Percentiles rank a stretch among this genome's conserved stretches.
Evolutionary conservation across 306 rosid genomes (phyloP).

Genomic region (Corylus heterophylla): DNA sequence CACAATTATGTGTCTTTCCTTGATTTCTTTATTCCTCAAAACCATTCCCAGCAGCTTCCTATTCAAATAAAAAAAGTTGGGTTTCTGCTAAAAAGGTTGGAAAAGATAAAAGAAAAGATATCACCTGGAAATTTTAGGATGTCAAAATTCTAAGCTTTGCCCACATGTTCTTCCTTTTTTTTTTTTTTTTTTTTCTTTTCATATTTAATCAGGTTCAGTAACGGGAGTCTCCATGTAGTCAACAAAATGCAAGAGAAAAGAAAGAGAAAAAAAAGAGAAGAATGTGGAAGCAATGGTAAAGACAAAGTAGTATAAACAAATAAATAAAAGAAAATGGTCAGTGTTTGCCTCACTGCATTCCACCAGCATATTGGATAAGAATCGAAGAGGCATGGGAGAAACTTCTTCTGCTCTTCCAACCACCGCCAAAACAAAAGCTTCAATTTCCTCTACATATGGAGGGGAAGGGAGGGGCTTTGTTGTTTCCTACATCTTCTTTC

Average conservation of each 20-base stretch:
- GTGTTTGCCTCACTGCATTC: slow-evolving; percentile 34
- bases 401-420: slow-evolving; percentile 55
- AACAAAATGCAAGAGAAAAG: background rate
- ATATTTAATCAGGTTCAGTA: slow-evolving; percentile 28
- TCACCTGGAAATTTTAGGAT: slow-evolving; percentile 54
- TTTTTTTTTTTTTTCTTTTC: background rate
- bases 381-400: slow-evolving; percentile 50
- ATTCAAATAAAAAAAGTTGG: slow-evolving; percentile 31
- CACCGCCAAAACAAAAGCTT: slow-evolving; percentile 58
- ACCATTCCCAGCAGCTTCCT: slow-evolving; percentile 42
- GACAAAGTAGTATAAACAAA: slow-evolving; percentile 6
- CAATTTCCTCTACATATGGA: too few species aligned
- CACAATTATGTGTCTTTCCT: slow-evolving; percentile 53
- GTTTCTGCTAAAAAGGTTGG: slow-evolving; percentile 31
- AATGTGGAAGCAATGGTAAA: slow-evolving; percentile 17
- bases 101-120: slow-evolving; percentile 29
- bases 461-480: slow-evolving; percentile 5
- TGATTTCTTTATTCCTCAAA: slow-evolving; percentile 38
- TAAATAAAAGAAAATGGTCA: background rate
- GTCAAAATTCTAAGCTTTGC: slow-evolving; percentile 48
- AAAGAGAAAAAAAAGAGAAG: background rate
- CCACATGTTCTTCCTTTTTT: slow-evolving; percentile 45
- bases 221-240: slow-evolving; percentile 16
- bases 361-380: slow-evolving; percentile 38
- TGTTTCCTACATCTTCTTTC: slow-evolving; percentile 33